These are phyloP conservation scores for Heritiera fomes DNA, from an alignment of 345 rosid species.

Conservation along the genomic window DNA sequence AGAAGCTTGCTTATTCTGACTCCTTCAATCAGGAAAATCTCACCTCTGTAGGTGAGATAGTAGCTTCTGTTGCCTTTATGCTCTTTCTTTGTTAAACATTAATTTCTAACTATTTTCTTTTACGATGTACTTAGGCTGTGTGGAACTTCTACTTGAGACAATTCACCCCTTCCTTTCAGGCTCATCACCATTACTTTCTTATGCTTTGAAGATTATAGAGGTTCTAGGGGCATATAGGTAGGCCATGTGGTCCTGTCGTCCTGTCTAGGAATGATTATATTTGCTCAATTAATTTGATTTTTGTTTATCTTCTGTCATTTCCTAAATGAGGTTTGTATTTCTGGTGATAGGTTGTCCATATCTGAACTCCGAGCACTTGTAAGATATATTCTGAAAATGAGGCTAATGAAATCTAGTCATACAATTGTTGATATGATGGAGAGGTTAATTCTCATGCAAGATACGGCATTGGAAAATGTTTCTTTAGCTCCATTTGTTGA, in stretches of 20 bases:
- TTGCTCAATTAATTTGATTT: conserved; percentile 18
- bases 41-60: conserved; percentile 81
- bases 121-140: conserved; percentile 60
- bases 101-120: conserved; percentile 33
- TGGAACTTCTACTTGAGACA: conserved; percentile 87
- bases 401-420: conserved; percentile 71
- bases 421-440: conserved; percentile 91
- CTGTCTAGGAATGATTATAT: conserved; percentile 15
- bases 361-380: conserved; percentile 84
- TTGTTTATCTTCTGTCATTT: conserved; percentile 27
- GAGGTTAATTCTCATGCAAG: conserved; percentile 81
- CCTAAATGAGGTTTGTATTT: conserved; percentile 27
- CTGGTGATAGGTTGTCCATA: conserved; percentile 79
- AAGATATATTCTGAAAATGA: conserved; percentile 82
- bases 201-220: conserved; percentile 92
- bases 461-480: conserved; percentile 70
- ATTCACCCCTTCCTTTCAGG: conserved; percentile 84
- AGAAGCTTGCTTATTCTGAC: conserved; percentile 80
- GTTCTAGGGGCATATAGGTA: conserved; percentile 96
- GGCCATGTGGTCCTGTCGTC: conserved; percentile 13
- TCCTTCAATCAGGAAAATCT: conserved; percentile 94
- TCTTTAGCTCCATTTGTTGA: conserved; percentile 91
- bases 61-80: conserved; percentile 13
- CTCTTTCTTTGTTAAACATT: conserved; percentile 5
- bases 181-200: conserved; percentile 76